These are phyloP conservation scores for Phytophthora aleatoria DNA, from an alignment of 352 stramenopile genomes.

Conservation along the genomic window DNA sequence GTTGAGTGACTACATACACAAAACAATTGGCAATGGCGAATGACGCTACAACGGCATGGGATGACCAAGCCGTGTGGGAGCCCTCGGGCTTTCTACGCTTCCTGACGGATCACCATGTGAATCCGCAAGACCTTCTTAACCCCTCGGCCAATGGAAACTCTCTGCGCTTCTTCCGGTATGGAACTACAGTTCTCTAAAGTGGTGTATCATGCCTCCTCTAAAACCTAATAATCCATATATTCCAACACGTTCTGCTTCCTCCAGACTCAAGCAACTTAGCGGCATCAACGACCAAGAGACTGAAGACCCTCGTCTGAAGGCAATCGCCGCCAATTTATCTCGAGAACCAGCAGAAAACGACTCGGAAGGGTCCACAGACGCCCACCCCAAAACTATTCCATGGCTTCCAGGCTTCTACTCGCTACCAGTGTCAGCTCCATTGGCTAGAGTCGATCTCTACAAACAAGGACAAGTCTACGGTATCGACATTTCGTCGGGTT, in stretches of 20 bases:
- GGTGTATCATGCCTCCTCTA: constrained; percentile 24
- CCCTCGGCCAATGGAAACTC: constrained; percentile 21
- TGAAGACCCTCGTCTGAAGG: constrained; percentile 23
- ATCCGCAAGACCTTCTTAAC: constrained; percentile 46
- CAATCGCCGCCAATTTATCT: constrained; percentile 26
- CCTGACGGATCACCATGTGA: constrained; percentile 55
- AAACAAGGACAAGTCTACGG: constrained; percentile 67
- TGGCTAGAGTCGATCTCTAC: constrained; percentile 58
- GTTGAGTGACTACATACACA: neutral
- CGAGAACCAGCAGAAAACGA: constrained; percentile 21
- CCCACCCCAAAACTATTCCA: constrained; percentile 28
- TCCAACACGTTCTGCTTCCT: neutral
- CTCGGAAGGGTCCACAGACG: neutral
- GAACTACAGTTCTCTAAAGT: constrained; percentile 2
- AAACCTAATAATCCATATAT: constrained; percentile 4
- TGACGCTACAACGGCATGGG: constrained; percentile 31
- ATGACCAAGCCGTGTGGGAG: constrained; percentile 47
- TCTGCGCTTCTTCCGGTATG: constrained; percentile 69
- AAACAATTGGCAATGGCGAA: constrained; percentile 5
- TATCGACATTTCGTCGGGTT: constrained; percentile 85
- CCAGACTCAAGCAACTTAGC: constrained; percentile 37
- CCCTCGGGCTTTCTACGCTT: constrained; percentile 62
- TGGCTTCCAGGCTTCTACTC: constrained; percentile 77
- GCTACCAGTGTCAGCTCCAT: constrained; percentile 48
- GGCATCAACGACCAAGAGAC: neutral